phyloP scores from a whole-genome alignment of 2,329 filamentous ascomycete genomes.

The Ophiostoma triangulosporum region DNA sequence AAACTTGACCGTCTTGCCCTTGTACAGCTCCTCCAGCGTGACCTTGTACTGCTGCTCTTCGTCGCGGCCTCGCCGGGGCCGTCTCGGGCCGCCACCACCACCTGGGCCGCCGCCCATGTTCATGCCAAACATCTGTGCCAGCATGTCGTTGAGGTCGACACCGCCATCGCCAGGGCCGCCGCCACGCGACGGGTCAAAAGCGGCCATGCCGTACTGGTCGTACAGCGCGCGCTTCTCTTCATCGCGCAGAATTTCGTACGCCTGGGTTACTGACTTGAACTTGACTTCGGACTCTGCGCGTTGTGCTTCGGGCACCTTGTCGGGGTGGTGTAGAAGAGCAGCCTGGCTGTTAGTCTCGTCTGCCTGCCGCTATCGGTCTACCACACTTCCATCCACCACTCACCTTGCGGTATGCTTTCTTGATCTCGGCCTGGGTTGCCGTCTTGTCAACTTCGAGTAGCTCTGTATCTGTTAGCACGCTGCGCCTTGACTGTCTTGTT shows the following conservation, averaged over 20 bases:
- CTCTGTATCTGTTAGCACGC: constrained; percentile 34
- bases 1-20: constrained; percentile 96
- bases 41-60: constrained; percentile 90
- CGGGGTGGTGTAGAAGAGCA: constrained; percentile 78
- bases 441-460: constrained; percentile 62
- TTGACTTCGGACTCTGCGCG: constrained; percentile 75
- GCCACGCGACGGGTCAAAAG: constrained; percentile 69
- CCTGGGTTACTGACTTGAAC: constrained; percentile 87
- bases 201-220: constrained; percentile 89
- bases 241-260: constrained; percentile 95
- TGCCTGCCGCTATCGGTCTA: neutral
- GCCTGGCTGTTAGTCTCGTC: constrained; percentile 38
- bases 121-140: constrained; percentile 85
- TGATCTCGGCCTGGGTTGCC: constrained; percentile 69
- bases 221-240: constrained; percentile 87
- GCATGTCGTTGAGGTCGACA: constrained; percentile 80
- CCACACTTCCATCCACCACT: neutral
- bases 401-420: constrained; percentile 93
- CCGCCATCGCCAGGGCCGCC: constrained; percentile 50
- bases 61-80: constrained; percentile 59
- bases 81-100: constrained; percentile 31
- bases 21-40: constrained; percentile 88
- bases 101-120: constrained; percentile 39
- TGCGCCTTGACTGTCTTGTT: neutral
- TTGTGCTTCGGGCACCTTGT: constrained; percentile 82